Evolutionary conservation across 2,329 filamentous ascomycete species (phyloP), one percentile per base, ranked within the genome.

Genomic region (Fusarium zealandicum): DNA sequence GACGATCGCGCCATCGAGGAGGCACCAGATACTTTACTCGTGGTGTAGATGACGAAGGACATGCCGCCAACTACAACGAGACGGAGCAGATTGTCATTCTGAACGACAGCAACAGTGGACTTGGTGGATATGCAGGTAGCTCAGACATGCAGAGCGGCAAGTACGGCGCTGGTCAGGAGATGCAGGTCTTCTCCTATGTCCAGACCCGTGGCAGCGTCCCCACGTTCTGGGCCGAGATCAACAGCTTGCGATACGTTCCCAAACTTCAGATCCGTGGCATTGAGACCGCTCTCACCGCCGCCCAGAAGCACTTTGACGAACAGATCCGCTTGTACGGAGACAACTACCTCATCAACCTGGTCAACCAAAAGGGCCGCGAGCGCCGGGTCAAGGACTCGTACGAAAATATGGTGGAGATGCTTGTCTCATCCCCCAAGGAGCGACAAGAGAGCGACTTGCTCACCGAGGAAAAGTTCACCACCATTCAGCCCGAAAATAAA

Each of bases 41-140:
- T 61, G 95, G 95, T 44, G 86, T 98, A 39, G 93, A 99, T 70
- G 93, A 96, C 62, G 82, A 95, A 57, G 95, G 95, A 18, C 87
- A 98, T 72, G 95, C 95, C n/a, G 92, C 95, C 63, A 99, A 99
- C 73, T 99, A 93, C 82, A 99, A 99, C 71, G 95, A 99, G 80
- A 98, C 95, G 0, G 95, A 99, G 72, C 95, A 99, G 72, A 81
- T 95, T 28, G 82, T 96, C 56, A 86, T 99, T 31, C 76, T 98
- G 64, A 98, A 98, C 68, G 95, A 98, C 74, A 83, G 78, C 49
- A 82, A 84, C 40, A 86, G 86, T 51, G 89, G 89, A 1, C 76
- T 95, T 36, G 87, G 90, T 33, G 93, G 92, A 6, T 96, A 90
- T 73, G 89, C 89, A 42, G 90, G 90, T 46, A 89, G 88, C 65